A percentile compares a stretch with the other conserved stretches of the same genome.
Conservation (phyloP, 352 stramenopile genomes). For the Globisporangium splendens region DNA sequence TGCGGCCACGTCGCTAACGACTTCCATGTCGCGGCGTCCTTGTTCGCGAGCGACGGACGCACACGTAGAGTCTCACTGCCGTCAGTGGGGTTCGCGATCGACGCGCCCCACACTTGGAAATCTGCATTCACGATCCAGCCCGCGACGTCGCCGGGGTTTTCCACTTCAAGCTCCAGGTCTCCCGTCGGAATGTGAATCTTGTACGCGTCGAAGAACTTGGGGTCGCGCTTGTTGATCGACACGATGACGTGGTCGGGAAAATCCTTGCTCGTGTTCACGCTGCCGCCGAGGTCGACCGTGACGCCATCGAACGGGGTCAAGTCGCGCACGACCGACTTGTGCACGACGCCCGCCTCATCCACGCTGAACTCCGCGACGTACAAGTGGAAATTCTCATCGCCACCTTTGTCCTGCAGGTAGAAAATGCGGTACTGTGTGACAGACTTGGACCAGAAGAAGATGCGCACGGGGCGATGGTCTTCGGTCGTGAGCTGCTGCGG, state of each 20-base stretch:
- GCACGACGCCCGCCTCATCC: constrained; percentile 18
- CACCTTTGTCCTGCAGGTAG: constrained; percentile 39
- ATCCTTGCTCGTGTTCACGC: constrained; percentile 21
- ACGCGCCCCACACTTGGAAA: constrained; percentile 24
- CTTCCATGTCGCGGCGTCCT: constrained; percentile 24
- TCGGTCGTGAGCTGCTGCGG: constrained; percentile 39
- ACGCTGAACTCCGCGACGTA: constrained; percentile 34
- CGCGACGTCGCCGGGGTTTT: constrained; percentile 30
- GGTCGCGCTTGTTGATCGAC: constrained; percentile 32
- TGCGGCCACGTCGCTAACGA: constrained; percentile 33
- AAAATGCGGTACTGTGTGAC: constrained; percentile 23
- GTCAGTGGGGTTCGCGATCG: constrained; percentile 12
- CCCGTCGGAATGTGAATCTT: constrained; percentile 27
- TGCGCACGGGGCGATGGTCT: constrained; percentile 29
- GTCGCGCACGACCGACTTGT: constrained; percentile 27
- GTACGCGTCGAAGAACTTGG: constrained; percentile 28
- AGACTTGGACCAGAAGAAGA: constrained; percentile 38
- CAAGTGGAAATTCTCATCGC: constrained; percentile 48
- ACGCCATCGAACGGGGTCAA: constrained; percentile 31
- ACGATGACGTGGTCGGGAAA: constrained; percentile 34
- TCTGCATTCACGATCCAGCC: constrained; percentile 25
- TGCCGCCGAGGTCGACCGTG: constrained; percentile 22
- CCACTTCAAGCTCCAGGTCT: constrained; percentile 18
- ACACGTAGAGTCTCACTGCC: constrained; percentile 28
- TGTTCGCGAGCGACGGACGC: constrained; percentile 14